Base-by-base conservation (phyloP, 345 rosid genomes). In the Pistacia atlantica region DNA sequence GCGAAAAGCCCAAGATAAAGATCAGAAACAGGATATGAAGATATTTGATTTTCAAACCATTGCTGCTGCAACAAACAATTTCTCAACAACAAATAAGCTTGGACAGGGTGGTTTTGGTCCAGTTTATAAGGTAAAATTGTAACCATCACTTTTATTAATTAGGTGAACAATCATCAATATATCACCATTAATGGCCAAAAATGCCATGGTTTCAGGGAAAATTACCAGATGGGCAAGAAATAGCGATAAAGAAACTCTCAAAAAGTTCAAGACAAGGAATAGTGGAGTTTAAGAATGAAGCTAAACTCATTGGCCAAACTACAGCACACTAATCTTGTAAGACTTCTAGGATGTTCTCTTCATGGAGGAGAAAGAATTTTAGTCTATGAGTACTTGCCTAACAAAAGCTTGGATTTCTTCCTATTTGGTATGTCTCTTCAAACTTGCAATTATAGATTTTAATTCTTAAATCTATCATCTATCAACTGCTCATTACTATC, bases 31-130 rank as follows among this genome's bases (percentile, higher is more conserved):
- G 16, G 78, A 57, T 4, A 28, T 67, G 67, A 51, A 75, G 31
- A 42, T 57, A 28, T 58, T 75, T 57, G 48, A 42, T 38, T 77
- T 70, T 62, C 64, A 77, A 56, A 59, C 0, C 14, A 70, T 77
- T 20, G 55, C 49, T 17, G 54, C 54, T 38, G 76, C 76, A 0
- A 61, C 76, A 11, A 11, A 61, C 48, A 61, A 73, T 31, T 73
- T 61, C 46, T 60, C 68, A 2, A 4, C 13, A 14, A 5, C 42
- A 16, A 60, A 61, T 49, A 25, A 25, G 25, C 25, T 25, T 25
- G 25, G 25, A 25, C 25, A 25, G 16, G 76, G 76, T 0, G 45
- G 59, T 16, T 61, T 58, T 48, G 58, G 68, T 20, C 28, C 48
- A 8, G 48, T 71, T 18, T 61, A 61, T 46, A 28, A 31, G 57